Base-by-base conservation (phyloP, 768 basidiomycete species). In the Daedaleopsis sinensis region DNA sequence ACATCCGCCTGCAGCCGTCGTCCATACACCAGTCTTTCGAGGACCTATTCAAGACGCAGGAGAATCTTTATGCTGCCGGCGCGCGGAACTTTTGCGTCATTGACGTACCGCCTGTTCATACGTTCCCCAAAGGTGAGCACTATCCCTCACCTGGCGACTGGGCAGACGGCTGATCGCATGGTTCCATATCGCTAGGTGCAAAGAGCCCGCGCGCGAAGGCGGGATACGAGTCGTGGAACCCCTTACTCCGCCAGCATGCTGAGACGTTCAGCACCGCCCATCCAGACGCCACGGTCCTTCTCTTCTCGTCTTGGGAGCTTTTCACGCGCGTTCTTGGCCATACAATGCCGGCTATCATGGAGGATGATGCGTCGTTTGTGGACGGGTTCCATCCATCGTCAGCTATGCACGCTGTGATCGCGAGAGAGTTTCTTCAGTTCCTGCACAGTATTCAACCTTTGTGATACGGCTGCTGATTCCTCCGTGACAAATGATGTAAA, bases 361-460 rank as follows among this genome's bases (percentile, higher is more conserved):
- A 52, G 60, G 11, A 73, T 1, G 80, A 81, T 10, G 64, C 64
- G 5, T 74, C 84, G 9, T 86, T 83, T 82, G 67, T 76, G 16
- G 85, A 85, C 64, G 70, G 74, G 16, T 62, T 86, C 46, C 84
- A 86, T 68, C 82, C 83, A 0, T 80, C 82, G 1, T 80, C 79
- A 55, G 71, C 67, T 56, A 75, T 85, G n/a, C 84, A 85, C 60
- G 72, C 77, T 24, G 65, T 80, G 24, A 59, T 85, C 19, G 82
- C 84, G 7, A 65, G 66, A n/a, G 76, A 77, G 37, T 8, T 84
- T 13, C 71, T 74, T 11, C 68, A 68, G 11, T 82, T 81, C 13
- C 9, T 52, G 12, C 21, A 9, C 16, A n/a, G 21, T n/a, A 10
- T 18, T 9, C 8, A 32, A 3, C 27, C 27, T 32, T 46, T 10